Percentiles rank a stretch among this genome's conserved stretches.
Conservation (phyloP, 2,329 filamentous ascomycete genomes). For the Trichoderma arundinaceum region DNA sequence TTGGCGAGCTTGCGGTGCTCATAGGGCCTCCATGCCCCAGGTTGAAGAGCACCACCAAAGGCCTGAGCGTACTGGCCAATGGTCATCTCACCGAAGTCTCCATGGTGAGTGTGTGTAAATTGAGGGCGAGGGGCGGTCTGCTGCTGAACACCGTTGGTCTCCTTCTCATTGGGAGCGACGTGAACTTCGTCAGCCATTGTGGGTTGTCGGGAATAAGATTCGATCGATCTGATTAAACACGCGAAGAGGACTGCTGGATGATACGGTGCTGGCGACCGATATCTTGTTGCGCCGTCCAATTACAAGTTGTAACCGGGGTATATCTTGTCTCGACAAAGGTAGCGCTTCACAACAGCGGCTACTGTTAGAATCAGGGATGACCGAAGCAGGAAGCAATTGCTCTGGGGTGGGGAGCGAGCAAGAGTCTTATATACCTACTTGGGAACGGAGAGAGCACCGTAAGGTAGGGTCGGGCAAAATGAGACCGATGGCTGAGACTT, state of each 20-base stretch:
- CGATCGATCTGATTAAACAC: slow-evolving; percentile 8
- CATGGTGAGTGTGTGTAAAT: slow-evolving; percentile 36
- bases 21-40: slow-evolving; percentile 67
- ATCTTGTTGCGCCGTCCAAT: background rate
- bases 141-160: slow-evolving; percentile 28
- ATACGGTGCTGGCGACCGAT: too few relatives aligned
- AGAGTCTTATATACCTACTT: slow-evolving; percentile 21
- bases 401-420: slow-evolving; percentile 11
- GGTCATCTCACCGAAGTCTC: slow-evolving; percentile 39
- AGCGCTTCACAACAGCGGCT: slow-evolving; percentile 17
- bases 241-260: background rate
- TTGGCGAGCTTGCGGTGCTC: slow-evolving; percentile 78
- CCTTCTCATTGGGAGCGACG: slow-evolving; percentile 30
- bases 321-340: background rate
- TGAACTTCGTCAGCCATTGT: slow-evolving; percentile 30
- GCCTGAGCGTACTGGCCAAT: slow-evolving; percentile 47
- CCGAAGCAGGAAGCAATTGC: slow-evolving; percentile 12
- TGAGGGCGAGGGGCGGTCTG: slow-evolving; percentile 16
- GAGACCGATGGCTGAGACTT: slow-evolving; percentile 30
- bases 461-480: slow-evolving; percentile 28
- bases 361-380: slow-evolving; percentile 13
- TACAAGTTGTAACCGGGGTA: slow-evolving; percentile 1
- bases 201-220: slow-evolving; percentile 20
- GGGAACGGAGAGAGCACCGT: background rate
- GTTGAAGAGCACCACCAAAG: slow-evolving; percentile 76